phyloP scores from a whole-genome alignment of 2,329 filamentous ascomycete genomes.

The Metarhizium anisopliae region DNA sequence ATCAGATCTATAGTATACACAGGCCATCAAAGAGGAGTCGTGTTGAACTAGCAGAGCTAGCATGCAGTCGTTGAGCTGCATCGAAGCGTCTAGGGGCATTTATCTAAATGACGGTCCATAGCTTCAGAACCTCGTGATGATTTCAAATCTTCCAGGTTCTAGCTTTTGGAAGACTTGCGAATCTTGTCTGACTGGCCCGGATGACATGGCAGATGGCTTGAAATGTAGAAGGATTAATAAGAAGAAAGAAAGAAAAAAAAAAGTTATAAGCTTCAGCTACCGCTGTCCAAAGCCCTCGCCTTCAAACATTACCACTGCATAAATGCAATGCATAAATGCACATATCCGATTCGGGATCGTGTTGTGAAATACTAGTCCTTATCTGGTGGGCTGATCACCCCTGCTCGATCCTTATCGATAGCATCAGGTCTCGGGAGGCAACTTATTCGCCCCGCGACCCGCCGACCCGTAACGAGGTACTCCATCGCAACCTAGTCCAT shows the following conservation, averaged over 20 bases:
- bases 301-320: too few relatives aligned
- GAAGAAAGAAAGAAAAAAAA: too few relatives aligned
- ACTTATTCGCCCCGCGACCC: neutral
- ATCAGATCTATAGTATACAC: neutral
- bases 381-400: too few relatives aligned
- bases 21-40: neutral
- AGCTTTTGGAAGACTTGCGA: neutral
- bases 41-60: neutral
- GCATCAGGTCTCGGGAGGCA: neutral
- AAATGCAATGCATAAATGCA: neutral
- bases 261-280: too few relatives aligned
- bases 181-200: neutral
- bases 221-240: too few relatives aligned
- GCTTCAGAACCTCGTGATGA: neutral
- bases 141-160: neutral
- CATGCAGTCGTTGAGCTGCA: neutral
- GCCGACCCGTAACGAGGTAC: neutral
- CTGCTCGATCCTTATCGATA: constrained; percentile 8
- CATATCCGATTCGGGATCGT: neutral
- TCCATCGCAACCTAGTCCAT: neutral
- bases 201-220: too few relatives aligned
- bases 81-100: too few relatives aligned
- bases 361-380: too few relatives aligned
- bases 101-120: neutral
- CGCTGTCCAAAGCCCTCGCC: too few relatives aligned